A percentile compares a stretch with the other conserved stretches of the same genome.
phyloP scores from a whole-genome alignment of 2,329 filamentous ascomycete genomes.

The Cladosporium sp. region DNA sequence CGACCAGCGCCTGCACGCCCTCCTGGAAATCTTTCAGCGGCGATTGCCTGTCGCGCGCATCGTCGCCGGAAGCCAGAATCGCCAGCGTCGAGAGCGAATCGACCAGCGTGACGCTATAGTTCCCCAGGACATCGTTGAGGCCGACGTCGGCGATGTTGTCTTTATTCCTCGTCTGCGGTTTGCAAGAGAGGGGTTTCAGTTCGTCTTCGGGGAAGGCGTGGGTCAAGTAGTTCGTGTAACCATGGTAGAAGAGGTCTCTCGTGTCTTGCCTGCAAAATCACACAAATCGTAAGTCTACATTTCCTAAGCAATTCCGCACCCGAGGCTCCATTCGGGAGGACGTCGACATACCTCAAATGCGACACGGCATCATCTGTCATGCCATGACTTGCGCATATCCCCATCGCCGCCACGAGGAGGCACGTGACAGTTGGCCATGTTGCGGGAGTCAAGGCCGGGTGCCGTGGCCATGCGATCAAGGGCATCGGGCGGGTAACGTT shows the following conservation, averaged over 20 bases:
- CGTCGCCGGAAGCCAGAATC: constrained; percentile 72
- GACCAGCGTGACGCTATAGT: constrained; percentile 93
- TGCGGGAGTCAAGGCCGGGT: constrained; percentile 21
- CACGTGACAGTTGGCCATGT: constrained; percentile 38
- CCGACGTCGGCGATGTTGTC: constrained; percentile 77
- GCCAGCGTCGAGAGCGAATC: constrained; percentile 93
- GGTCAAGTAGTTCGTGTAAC: constrained; percentile 90
- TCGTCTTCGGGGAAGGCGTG: constrained; percentile 96
- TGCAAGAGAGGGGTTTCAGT: constrained; percentile 82
- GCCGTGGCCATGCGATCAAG: constrained; percentile 28
- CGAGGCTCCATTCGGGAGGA: neutral
- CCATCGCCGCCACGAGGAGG: constrained; percentile 35
- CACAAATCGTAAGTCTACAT: neutral
- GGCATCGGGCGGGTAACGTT: constrained; percentile 24
- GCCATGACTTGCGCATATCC: constrained; percentile 39
- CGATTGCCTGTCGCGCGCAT: constrained; percentile 55
- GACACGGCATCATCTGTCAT: constrained; percentile 48
- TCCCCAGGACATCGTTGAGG: constrained; percentile 92
- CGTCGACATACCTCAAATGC: constrained; percentile 37
- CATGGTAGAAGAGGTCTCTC: constrained; percentile 88
- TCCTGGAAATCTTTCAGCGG: constrained; percentile 67
- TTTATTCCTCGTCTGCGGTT: constrained; percentile 78
- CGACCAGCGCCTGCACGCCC: constrained; percentile 72
- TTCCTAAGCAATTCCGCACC: neutral
- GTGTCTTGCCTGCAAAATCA: constrained; percentile 45